Base-by-base conservation (phyloP, 2,329 filamentous ascomycete species). In the Annulohypoxylon truncatum region DNA sequence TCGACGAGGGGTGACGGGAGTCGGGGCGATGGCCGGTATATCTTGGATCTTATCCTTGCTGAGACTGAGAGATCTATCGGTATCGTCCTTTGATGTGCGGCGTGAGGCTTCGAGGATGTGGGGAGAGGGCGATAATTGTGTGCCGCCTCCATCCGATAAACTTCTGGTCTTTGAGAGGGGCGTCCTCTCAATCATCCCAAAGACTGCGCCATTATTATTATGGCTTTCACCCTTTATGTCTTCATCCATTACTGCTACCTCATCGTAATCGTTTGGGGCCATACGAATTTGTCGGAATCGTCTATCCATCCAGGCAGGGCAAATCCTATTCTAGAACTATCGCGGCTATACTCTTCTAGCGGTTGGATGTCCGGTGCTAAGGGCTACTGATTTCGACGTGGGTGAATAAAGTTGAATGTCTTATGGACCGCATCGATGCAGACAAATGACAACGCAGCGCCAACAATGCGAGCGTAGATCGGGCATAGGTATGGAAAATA, bases 1-100 rank as follows among this genome's bases (percentile, higher is more conserved):
- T 67, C 91, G 86, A 64, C 89, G 86, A n/a, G 93, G 92, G 6
- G 93, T 96, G 50, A 86, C 85, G n/a, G 91, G 90, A 31, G 61
- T 58, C n/a, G 52, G 20, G 3, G 51, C 26, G 9, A 51, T 15
- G 35, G 33, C 10, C 15, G 50, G 47, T 20, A 31, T 50, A 12
- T 73, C 70, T 46, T 75, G 74, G 57, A 65, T 70, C 50, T 75
- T 73, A 44, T 77, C 71, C 68, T 73, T 77, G 67, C 75, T 71
- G 61, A 91, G 80, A 57, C 74, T 71, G 61, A 91, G 80, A 58
- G 82, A 82, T 74, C 83, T 89, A 74, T 93, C 90, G 79, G 92
- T 89, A 74, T 93, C 90, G 79, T 92, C 90, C 76, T 91, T 91
- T 62, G 87, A 90, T 18, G 84, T 83, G 50, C 83, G 81, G 13